Evolutionary conservation across 2,329 filamentous ascomycete species (phyloP).

Genomic region (Aspergillus eucalypticola): DNA sequence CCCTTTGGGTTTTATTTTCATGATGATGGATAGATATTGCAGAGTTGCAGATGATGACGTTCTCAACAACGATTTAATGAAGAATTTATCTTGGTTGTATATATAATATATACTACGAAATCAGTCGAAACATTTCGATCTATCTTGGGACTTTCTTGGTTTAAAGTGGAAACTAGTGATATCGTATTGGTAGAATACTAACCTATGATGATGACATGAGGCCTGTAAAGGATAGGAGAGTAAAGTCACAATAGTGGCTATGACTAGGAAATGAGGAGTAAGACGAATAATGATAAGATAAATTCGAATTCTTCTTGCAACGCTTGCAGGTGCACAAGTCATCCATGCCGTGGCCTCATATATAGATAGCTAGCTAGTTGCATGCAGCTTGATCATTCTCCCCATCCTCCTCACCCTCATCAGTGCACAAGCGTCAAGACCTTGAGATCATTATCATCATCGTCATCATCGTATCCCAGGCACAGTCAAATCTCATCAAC

Average conservation of each 20-base stretch:
- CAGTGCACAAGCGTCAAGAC: neutral
- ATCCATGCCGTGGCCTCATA: neutral
- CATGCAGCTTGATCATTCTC: neutral
- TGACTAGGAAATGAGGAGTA: neutral
- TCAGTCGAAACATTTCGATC: neutral
- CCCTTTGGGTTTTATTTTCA: neutral
- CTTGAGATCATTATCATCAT: neutral
- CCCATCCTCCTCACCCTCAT: too few species aligned
- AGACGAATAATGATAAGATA: neutral
- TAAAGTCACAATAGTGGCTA: neutral
- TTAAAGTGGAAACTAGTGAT: too few species aligned
- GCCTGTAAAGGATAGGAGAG: neutral
- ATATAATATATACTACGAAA: neutral
- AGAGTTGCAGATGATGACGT: conserved; percentile 29
- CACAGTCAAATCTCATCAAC: neutral
- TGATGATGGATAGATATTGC: conserved; percentile 19
- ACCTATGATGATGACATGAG: neutral
- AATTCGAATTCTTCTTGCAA: neutral
- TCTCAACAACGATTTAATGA: conserved; percentile 40
- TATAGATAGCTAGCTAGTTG: neutral
- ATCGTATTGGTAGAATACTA: neutral
- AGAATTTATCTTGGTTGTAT: neutral
- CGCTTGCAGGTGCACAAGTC: neutral
- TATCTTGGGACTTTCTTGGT: neutral
- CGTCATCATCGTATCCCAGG: neutral